Evolutionary conservation across 768 basidiomycete species (phyloP).

Genomic region (Russula vinacea): DNA sequence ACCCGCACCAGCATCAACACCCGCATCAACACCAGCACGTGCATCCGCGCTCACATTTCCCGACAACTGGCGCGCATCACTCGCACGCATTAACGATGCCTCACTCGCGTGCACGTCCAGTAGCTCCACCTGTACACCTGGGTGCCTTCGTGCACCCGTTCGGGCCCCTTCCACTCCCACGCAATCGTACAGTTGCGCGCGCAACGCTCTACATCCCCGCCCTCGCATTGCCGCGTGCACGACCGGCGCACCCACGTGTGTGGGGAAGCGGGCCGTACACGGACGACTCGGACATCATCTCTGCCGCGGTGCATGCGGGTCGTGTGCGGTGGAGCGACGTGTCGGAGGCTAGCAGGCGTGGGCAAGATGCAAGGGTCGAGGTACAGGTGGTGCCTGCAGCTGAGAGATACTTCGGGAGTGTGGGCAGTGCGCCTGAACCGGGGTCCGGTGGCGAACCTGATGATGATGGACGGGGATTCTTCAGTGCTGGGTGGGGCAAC

Average conservation of each 20-base stretch:
- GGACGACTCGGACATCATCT: conserved; percentile 70
- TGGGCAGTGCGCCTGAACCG: conserved; percentile 34
- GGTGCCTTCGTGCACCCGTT: conserved; percentile 59
- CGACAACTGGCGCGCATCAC: conserved; percentile 3
- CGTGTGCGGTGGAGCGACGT: conserved; percentile 45
- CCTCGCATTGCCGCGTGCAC: conserved; percentile 53
- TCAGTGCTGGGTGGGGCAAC: conserved; percentile 75
- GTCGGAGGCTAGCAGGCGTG: conserved; percentile 39
- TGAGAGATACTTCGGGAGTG: conserved; percentile 48
- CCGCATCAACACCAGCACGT: conserved; percentile 32
- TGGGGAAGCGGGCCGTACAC: conserved; percentile 73
- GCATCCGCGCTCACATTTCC: conserved; percentile 22
- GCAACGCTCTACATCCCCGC: conserved; percentile 59
- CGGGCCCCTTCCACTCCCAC: conserved; percentile 53
- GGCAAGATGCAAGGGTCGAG: conserved; percentile 43
- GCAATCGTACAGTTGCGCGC: conserved; percentile 31
- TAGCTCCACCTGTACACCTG: conserved; percentile 37
- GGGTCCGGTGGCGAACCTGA: conserved; percentile 36
- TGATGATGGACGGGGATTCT: conserved; percentile 58
- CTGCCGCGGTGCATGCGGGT: conserved; percentile 68
- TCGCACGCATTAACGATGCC: conserved; percentile 5
- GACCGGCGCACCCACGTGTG: conserved; percentile 54
- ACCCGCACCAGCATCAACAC: conserved; percentile 12
- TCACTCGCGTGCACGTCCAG: conserved; percentile 26
- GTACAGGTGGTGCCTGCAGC: conserved; percentile 42